Evolutionary conservation across 208 protist species (phyloP).

Genomic region (Tetramitus jugosus): DNA sequence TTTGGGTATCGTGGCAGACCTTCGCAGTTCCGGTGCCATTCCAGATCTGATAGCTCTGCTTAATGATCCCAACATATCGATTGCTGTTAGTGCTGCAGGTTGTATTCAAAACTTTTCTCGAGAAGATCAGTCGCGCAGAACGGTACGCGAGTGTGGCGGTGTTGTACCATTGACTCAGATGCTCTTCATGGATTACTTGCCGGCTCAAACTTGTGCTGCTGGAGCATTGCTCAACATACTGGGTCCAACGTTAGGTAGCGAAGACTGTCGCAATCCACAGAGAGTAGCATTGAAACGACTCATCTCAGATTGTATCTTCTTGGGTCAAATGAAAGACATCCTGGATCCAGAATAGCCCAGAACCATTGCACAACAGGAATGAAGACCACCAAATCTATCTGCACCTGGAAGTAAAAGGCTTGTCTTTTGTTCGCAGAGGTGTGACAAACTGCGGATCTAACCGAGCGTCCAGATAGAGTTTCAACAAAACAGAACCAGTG

Average conservation of each 20-base stretch:
- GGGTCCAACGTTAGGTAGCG: background rate
- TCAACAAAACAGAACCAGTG: no score
- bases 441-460: no score
- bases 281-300: background rate
- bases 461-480: no score
- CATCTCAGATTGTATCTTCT: background rate
- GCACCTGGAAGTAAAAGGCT: no score
- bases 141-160: background rate
- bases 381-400: no score
- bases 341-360: background rate
- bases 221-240: background rate
- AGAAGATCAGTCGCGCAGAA: background rate
- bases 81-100: background rate
- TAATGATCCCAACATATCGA: background rate
- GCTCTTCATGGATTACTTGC: background rate
- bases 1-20: background rate
- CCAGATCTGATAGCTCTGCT: background rate
- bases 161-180: background rate
- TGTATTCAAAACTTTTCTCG: constrained; percentile 10
- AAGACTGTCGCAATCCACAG: no score
- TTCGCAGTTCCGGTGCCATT: background rate
- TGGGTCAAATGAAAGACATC: no score
- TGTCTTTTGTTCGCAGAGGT: no score
- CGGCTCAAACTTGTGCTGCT: background rate
- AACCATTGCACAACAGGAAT: background rate